Base-by-base conservation (phyloP, 139 green algal genomes). In the Chlorella sp. region DNA sequence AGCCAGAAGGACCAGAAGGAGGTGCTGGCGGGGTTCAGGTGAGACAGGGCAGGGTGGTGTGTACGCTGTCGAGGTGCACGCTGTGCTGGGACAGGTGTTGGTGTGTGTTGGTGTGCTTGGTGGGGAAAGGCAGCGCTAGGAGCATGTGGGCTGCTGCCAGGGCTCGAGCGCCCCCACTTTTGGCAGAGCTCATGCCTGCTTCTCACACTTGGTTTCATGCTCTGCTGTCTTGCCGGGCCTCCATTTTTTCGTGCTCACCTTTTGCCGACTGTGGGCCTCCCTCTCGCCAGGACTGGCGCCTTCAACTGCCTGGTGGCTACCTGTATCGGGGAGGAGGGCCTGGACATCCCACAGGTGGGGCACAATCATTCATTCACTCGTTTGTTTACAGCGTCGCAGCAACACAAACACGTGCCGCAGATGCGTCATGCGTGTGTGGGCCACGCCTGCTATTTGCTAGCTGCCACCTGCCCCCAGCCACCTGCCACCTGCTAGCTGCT, bases 301-400 rank as follows among this genome's bases (percentile, higher is more conserved):
- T 97, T 97, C 90, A 98, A 98, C 86, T 93, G 96, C 86, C 91
- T 98, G 89, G 96, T 99, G 69, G 97, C 97, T 22, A 99, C 98
- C 0, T 98, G 95, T 91, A 98, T 99, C 77, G 98, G 95, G 0
- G 98, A 99, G 92, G 98, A 99, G 92, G 98, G 98, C 0, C 93
- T 99, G 79, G 98, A 99, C 92, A 99, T 99, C 60, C 95, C 96
- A 1, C 92, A 98, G 93, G 96, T 93, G 73, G 14, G 37, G 87
- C 36, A 30, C 30, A 68, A n/a, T n/a, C n/a, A n/a, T n/a, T n/a
- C n/a, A n/a, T n/a, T n/a, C n/a, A n/a, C n/a, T n/a, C n/a, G n/a
- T n/a, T n/a, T n/a, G n/a, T n/a, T n/a, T n/a, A n/a, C n/a, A n/a
- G n/a, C n/a, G n/a, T n/a, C n/a, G n/a, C n/a, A n/a, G n/a, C n/a